A percentile compares a stretch with the other conserved stretches of the same genome.
Evolutionary conservation across 2,329 filamentous ascomycete species (phyloP).

Genomic region (Epichloe gansuensis): DNA sequence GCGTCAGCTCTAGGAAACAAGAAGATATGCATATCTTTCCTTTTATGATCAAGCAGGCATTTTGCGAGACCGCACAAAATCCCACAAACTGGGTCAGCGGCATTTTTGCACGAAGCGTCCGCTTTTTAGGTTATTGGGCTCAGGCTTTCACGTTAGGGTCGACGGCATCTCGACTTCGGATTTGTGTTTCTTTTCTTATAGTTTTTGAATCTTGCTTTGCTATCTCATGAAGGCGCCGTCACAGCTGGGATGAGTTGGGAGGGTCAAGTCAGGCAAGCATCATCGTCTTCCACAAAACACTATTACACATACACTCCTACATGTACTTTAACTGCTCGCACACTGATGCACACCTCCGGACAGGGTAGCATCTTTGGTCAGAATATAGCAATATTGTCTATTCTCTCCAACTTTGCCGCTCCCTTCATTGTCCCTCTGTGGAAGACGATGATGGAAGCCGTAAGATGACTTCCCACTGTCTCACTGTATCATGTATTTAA

Average conservation of each 20-base stretch:
- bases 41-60: slow-evolving; percentile 21
- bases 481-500: slow-evolving; percentile 8
- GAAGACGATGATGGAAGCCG: slow-evolving; percentile 53
- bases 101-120: slow-evolving; percentile 20
- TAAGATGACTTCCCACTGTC: slow-evolving; percentile 32
- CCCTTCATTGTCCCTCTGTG: slow-evolving; percentile 29
- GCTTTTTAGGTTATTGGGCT: slow-evolving; percentile 12
- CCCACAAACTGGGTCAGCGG: slow-evolving; percentile 15
- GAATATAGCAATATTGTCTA: slow-evolving; percentile 30
- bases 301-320: slow-evolving; percentile 18
- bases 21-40: slow-evolving; percentile 12
- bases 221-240: background rate
- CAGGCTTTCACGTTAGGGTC: slow-evolving; percentile 9
- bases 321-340: slow-evolving; percentile 53
- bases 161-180: slow-evolving; percentile 5
- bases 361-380: slow-evolving; percentile 25
- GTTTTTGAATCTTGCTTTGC: slow-evolving; percentile 6
- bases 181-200: slow-evolving; percentile 7
- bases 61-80: slow-evolving; percentile 14
- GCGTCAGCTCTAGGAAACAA: slow-evolving; percentile 16
- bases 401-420: slow-evolving; percentile 23
- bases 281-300: slow-evolving; percentile 51
- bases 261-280: slow-evolving; percentile 49
- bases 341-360: slow-evolving; percentile 17
- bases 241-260: slow-evolving; percentile 7